Evolutionary conservation across 805 yeast species (phyloP).

Genomic region (Wickerhamomyces hampshirensis): DNA sequence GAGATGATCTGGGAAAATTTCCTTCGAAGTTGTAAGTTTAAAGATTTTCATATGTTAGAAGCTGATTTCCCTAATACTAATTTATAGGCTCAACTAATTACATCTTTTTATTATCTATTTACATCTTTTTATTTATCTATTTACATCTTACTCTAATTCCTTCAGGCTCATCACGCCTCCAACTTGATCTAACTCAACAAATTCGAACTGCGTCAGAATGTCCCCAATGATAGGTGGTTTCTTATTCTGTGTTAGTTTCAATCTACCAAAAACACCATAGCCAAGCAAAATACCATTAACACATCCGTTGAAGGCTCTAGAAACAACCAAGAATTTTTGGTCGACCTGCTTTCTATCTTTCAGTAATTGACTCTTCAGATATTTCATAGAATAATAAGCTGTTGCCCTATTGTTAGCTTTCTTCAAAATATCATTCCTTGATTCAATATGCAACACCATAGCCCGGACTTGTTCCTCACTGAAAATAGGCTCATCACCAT

Average conservation of each 20-base stretch:
- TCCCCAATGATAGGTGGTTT: constrained; percentile 40
- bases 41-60: no score
- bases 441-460: constrained; percentile 38
- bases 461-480: constrained; percentile 29
- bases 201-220: constrained; percentile 31
- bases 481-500: constrained; percentile 26
- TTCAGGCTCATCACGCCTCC: constrained; percentile 35
- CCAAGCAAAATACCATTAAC: constrained; percentile 29
- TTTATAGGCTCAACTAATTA: no score
- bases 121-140: no score
- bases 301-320: constrained; percentile 35
- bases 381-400: constrained; percentile 33
- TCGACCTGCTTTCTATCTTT: constrained; percentile 10
- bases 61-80: no score
- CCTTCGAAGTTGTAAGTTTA: no score
- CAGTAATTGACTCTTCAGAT: constrained; percentile 20
- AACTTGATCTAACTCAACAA: constrained; percentile 39
- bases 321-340: constrained; percentile 34
- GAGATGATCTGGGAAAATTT: no score
- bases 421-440: constrained; percentile 37
- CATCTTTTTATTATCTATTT: no score
- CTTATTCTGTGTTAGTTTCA: constrained; percentile 24
- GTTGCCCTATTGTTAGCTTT: constrained; percentile 25
- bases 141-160: constrained; percentile 3
- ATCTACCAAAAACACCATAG: constrained; percentile 27